These are phyloP conservation scores for Sclerotinia subarctica DNA, from an alignment of 2,329 filamentous ascomycete species.

Conservation along the genomic window DNA sequence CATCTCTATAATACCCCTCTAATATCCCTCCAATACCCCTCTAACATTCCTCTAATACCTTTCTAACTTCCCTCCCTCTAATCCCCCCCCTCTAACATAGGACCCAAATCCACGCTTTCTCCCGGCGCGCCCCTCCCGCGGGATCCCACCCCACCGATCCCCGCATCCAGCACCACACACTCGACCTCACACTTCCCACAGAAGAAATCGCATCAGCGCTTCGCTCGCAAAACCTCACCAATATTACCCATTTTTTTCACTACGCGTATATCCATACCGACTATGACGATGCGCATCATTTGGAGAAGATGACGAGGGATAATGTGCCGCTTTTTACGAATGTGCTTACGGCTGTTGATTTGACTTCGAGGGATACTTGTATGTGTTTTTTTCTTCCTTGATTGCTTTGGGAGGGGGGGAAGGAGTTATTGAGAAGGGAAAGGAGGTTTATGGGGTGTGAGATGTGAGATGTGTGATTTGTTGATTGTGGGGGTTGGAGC, in stretches of 20 bases:
- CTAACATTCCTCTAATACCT: too few relatives aligned
- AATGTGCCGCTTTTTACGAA: slow-evolving; percentile 13
- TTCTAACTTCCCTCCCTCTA: not conserved
- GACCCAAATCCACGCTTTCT: slow-evolving; percentile 5
- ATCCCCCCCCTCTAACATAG: not conserved
- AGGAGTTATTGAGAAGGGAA: too few relatives aligned
- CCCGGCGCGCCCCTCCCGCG: not conserved
- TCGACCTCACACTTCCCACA: slow-evolving; percentile 1
- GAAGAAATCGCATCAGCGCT: not conserved
- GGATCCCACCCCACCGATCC: not conserved
- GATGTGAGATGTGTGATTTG: too few relatives aligned
- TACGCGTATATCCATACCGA: slow-evolving; percentile 15
- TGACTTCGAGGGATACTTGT: not conserved
- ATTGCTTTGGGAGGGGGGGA: too few relatives aligned
- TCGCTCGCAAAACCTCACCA: not conserved
- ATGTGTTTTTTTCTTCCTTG: not conserved
- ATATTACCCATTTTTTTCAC: slow-evolving; percentile 16
- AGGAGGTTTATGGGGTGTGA: too few relatives aligned
- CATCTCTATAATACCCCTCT: too few relatives aligned
- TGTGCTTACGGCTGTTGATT: slow-evolving; percentile 1
- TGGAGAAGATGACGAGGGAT: not conserved
- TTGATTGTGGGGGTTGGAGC: too few relatives aligned
- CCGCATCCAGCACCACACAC: not conserved
- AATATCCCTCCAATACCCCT: not conserved
- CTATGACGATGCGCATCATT: not conserved